Conservation (phyloP, 495 filamentous ascomycete genomes). For the Aspergillus leporis region DNA sequence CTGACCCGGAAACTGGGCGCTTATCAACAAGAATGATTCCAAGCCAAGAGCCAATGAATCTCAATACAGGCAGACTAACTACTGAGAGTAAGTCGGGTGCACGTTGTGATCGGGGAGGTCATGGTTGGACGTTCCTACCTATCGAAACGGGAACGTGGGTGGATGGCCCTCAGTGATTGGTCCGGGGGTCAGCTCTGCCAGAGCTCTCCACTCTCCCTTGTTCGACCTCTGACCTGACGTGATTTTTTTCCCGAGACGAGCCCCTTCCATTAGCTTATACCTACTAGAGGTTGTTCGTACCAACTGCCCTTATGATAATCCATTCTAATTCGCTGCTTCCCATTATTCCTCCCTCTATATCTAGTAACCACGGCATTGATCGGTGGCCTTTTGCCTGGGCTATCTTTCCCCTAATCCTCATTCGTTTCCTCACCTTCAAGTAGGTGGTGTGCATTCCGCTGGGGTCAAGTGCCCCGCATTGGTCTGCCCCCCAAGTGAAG, state of each 20-base stretch:
- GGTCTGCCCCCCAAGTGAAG: constrained; percentile 1
- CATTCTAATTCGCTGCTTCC: constrained; percentile 9
- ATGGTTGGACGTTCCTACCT: neutral
- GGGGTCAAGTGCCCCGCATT: constrained; percentile 16
- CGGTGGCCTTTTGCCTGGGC: neutral
- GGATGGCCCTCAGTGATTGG: constrained; percentile 10
- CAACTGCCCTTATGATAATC: constrained; percentile 1
- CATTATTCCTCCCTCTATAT: neutral
- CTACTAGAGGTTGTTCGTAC: too few species aligned
- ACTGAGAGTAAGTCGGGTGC: too few species aligned
- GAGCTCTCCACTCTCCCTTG: constrained; percentile 19
- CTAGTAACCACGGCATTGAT: neutral
- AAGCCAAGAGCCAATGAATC: too few species aligned
- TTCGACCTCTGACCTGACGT: constrained; percentile 12
- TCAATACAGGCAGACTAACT: too few species aligned
- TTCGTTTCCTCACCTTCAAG: neutral
- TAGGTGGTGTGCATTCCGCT: neutral
- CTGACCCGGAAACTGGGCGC: too few species aligned
- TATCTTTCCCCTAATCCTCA: neutral
- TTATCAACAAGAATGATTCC: too few species aligned
- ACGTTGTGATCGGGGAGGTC: neutral
- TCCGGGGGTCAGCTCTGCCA: constrained; percentile 17
- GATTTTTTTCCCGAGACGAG: constrained; percentile 7
- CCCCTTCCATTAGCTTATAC: too few species aligned
- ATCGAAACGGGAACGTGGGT: constrained; percentile 19